Evolutionary conservation across 495 filamentous ascomycete species (phyloP), one percentile per base, ranked within the genome.

Genomic region (Penicillium dipodomyicola): DNA sequence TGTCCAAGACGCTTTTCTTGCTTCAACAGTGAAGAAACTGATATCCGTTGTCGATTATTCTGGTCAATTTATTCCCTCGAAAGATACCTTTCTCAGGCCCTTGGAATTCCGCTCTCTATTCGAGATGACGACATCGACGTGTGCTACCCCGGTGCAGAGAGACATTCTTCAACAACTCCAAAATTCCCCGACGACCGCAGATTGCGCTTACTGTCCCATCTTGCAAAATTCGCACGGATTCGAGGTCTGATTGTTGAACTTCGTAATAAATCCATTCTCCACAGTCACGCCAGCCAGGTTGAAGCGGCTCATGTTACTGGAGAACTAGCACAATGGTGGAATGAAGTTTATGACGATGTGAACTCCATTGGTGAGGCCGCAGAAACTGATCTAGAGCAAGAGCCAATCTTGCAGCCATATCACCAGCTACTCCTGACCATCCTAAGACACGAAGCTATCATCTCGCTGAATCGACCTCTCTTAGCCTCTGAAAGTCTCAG

Each of bases 111-210:
- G n/a, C 64, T 80, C 11, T 65, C 70, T n/a, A 74, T 82, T 43
- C 68, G 71, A 49, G 77, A 80, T 64, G 76, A 80, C 58, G 79
- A 82, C 55, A 71, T 80, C 44, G 79, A 82, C 55, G 79, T 82
- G 9, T 82, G 79, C 56, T 77, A 77, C 53, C 79, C 72, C 0
- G 70, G 69, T 10, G 57, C 59, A 11, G 77, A 80, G 55, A 60
- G 61, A 39, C 73, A 76, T 49, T 35, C 40, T 17, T 48, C 52
- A 17, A 20, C 20, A 1, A 33, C 30, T 6, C 2, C 46, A 8
- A 23, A 20, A 22, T 9, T 4, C 11, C 12, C 41, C 5, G 49
- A 55, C 50, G 61, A 70, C 47, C 55, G 50, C 6, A 65, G 72
- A 22, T 58, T 79, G 10, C 56, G 56, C 17, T 59, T 77, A 14